Evolutionary conservation across 2,329 filamentous ascomycete genomes (phyloP), one percentile per base, ranked within the genome.

Genomic region (Claviceps quebecensis): DNA sequence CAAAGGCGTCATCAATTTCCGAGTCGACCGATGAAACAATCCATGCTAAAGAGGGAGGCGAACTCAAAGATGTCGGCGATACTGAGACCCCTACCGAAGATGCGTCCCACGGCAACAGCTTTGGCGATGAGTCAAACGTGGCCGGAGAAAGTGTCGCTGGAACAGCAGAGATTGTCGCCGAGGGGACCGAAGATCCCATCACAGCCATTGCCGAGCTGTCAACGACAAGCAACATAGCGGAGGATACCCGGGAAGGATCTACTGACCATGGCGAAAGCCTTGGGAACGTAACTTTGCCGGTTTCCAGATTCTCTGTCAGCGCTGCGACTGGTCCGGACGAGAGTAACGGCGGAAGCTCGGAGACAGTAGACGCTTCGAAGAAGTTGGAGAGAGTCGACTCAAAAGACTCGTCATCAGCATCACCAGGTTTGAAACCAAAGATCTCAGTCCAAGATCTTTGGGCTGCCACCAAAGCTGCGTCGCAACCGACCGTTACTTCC

Each of bases 1-100:
- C 80, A 6, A 78, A 77, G 57, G 80, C 80, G 4, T 83, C 79
- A 0, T 83, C 80, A 0, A 61, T 83, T 9, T 83, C 79, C 5
- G 80, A 81, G 54, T 77, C 75, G 2, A 82, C 79, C 1, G 75
- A 82, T 53, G 78, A 80, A 59, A 81, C 78, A 4, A 63, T 78
- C 2, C 69, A 70, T 45, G 69, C 66, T 11, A 64, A 67, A 51
- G 59, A 61, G 17, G 56, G 60, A 7, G 49, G 56, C 17, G 50
- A 58, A 49, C 48, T 56, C 14, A 45, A 54, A 19, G 51, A 51
- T 8, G 50, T 45, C 38, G 9, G 29, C 9, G 53, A 57, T 38
- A 8, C 5, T 17, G 43, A 34, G 6, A 17, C 46, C 19, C 39
- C 47, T 13, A 45, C 44, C 2, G 16, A 6, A 37, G 48, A 38